Percentiles rank a stretch among this genome's conserved stretches.
Evolutionary conservation across 2,329 filamentous ascomycete genomes (phyloP).

Genomic region (Esteya vermicola): DNA sequence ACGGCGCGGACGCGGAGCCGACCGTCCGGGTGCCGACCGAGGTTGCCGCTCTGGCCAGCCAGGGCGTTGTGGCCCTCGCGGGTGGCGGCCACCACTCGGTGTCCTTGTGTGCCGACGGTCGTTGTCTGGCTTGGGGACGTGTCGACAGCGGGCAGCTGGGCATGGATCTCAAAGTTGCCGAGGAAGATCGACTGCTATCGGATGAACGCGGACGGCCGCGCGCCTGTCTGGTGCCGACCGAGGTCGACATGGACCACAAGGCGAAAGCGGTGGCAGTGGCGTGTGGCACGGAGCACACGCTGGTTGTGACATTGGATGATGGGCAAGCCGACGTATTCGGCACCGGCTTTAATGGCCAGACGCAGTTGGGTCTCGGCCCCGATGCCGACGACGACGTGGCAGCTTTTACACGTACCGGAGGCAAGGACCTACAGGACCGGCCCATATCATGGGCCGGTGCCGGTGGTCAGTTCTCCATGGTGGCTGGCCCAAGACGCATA

Average conservation of each 20-base stretch:
- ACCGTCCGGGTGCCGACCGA: not conserved
- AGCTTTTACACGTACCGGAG: not conserved
- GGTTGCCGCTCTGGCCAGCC: not conserved
- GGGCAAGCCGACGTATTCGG: slow-evolving; percentile 40
- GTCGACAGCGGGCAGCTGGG: slow-evolving; percentile 25
- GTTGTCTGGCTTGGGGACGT: slow-evolving; percentile 24
- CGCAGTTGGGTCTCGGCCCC: slow-evolving; percentile 38
- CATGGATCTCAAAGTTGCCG: slow-evolving; percentile 21
- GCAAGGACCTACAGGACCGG: slow-evolving; percentile 16
- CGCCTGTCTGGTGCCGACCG: slow-evolving; percentile 27
- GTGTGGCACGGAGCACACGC: slow-evolving; percentile 47
- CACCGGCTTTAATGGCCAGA: slow-evolving; percentile 45
- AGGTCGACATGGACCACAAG: slow-evolving; percentile 25
- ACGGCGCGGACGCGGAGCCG: too few relatives aligned
- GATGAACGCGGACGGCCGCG: not conserved
- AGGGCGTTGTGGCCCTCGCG: slow-evolving; percentile 20
- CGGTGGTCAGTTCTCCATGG: slow-evolving; percentile 41
- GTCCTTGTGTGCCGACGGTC: slow-evolving; percentile 19
- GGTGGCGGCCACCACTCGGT: slow-evolving; percentile 50
- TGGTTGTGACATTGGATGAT: slow-evolving; percentile 47
- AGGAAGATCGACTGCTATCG: not conserved
- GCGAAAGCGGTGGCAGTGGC: slow-evolving; percentile 19
- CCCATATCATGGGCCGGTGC: slow-evolving; percentile 47
- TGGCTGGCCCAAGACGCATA: slow-evolving; percentile 10
- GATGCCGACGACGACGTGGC: slow-evolving; percentile 34